Evolutionary conservation across 345 rosid species (phyloP).

Genomic region (Rhodamnia rubescens): DNA sequence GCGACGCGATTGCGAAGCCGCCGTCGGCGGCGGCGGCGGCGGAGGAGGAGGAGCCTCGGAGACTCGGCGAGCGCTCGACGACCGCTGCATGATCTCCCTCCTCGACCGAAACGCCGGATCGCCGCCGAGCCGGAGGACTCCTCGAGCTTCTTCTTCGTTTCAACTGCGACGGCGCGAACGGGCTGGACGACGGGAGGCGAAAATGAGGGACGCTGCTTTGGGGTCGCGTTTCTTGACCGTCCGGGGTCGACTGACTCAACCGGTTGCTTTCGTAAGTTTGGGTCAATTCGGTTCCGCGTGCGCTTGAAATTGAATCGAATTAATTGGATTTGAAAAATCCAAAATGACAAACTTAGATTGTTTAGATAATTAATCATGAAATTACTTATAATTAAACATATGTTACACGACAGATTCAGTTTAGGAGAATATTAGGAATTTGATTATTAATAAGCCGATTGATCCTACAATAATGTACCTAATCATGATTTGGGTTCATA

Average conservation of each 20-base stretch:
- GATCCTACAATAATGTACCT: too few relatives aligned
- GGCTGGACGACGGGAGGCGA: neutral
- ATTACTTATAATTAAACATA: too few relatives aligned
- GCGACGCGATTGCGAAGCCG: conserved; percentile 7
- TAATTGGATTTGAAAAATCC: neutral
- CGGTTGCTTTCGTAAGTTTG: neutral
- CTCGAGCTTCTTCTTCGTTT: neutral
- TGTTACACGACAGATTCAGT: too few relatives aligned
- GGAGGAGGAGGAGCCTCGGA: conserved; percentile 9
- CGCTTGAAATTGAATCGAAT: neutral
- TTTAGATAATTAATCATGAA: too few relatives aligned
- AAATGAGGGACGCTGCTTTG: neutral
- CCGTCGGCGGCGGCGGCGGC: neutral
- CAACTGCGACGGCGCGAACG: neutral
- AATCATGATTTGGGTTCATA: too few relatives aligned
- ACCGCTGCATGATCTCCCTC: conserved; percentile 46
- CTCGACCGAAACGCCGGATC: neutral
- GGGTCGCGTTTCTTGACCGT: neutral
- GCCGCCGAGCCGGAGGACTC: neutral
- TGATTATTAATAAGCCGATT: too few relatives aligned
- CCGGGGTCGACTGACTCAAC: neutral
- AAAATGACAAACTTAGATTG: neutral
- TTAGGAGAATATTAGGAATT: too few relatives aligned
- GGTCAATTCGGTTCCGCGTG: neutral
- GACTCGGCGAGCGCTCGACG: conserved; percentile 36